Conservation (phyloP, 768 basidiomycete species). For the Lactarius deliciosus region DNA sequence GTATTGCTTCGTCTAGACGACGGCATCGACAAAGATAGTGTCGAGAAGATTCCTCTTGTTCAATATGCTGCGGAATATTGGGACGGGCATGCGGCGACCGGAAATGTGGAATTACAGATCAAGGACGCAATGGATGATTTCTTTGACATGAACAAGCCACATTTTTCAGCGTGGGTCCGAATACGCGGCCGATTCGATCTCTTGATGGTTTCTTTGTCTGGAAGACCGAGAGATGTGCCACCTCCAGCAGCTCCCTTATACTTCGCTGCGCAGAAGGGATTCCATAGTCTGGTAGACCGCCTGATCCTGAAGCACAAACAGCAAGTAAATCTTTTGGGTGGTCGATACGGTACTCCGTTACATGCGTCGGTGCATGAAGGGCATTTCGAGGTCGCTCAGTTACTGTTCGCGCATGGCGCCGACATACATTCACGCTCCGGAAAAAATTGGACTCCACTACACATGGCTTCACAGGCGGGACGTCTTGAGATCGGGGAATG, state of each 20-base stretch:
- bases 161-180: not conserved
- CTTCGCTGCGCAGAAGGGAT: not conserved
- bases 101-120: not conserved
- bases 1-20: not conserved
- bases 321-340: not conserved
- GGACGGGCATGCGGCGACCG: not conserved
- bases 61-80: not conserved
- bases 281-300: not conserved
- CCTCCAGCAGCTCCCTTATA: not conserved
- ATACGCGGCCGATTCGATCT: not conserved
- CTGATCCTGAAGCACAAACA: not conserved
- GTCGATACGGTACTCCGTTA: not conserved
- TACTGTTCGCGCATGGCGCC: not conserved
- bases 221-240: not conserved
- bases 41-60: not conserved
- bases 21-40: not conserved
- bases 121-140: not conserved
- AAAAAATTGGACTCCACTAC: not conserved
- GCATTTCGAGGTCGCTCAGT: not conserved
- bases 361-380: not conserved
- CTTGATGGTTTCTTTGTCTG: fast-evolving
- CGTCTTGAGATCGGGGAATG: not conserved
- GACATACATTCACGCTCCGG: not conserved
- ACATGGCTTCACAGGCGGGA: not conserved
- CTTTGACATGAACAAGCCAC: not conserved